Conservation (phyloP, 176 grass and related monocot species). For the maize (Zea mays) region Zm-B73-REFERENCE-NAM-5.0 NC_050104.1:5128501-5129000, state of each 20-base stretch:
- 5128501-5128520: constrained; percentile 3
- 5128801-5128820: constrained; percentile 1
- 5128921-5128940: neutral
- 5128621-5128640: neutral
- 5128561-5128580: neutral
- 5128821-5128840: constrained; percentile 42
- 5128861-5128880: neutral
- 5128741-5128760: neutral
- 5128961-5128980: neutral
- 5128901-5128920: neutral
- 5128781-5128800: too few species aligned
- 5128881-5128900: constrained; percentile 34
- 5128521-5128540: neutral
- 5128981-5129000: too few species aligned
- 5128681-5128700: constrained; percentile 23
- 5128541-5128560: constrained; percentile 22
- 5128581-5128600: constrained; percentile 44
- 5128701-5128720: neutral
- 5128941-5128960: neutral
- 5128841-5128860: constrained; percentile 17
- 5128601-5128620: neutral
- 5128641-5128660: constrained; percentile 6
- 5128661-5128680: neutral
- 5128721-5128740: neutral
- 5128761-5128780: constrained; percentile 5